Evolutionary conservation across 495 filamentous ascomycete genomes (phyloP), one percentile per base, ranked within the genome.

Genomic region (Letharia columbiana): DNA sequence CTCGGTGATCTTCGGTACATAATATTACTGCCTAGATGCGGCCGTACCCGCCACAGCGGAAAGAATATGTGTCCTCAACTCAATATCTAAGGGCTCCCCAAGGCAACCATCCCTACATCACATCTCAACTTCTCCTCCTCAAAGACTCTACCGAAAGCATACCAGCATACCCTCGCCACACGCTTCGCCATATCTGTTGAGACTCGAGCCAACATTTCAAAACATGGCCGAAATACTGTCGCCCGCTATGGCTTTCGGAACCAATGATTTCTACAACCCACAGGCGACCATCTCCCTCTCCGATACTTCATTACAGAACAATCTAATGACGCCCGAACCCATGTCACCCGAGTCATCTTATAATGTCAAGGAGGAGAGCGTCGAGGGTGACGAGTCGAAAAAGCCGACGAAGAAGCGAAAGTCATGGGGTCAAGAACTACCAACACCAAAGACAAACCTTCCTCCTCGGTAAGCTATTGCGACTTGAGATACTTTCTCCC

Each of bases 361-460:
- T 42, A 58, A 49, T 45, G 41, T 66, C 18, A 75, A 76, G 45
- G 70, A 72, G 37, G 73, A 76, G 41, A 72, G 74, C 0, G 61
- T 59, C 6, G 74, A 76, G 59, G 40, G 65, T 10, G 82, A 79
- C 39, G 68, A 66, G 8, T 87, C 91, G 70, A 91, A 89, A 82
- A 95, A 90, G 81, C 85, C 87, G 3, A 77, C 82, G 50, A 98
- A 97, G 87, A 98, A 98, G 84, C 83, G 94, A 76, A 98, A 98
- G 81, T 96, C 93, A 66, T 98, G 94, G 94, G 94, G 94, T 70
- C 94, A 98, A 78, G 89, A 95, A 78, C 87, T 98, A 57, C 94
- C 94, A 35, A 90, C 91, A 71, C 94, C 94, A 31, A 98, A 94
- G 83, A 98, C 94, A 50, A 96, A 95, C 71, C 84, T 98, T 39